A percentile compares a stretch with the other conserved stretches of the same genome.
phyloP scores from a whole-genome alignment of 2,329 filamentous ascomycete species.

The Chalara sp. region DNA sequence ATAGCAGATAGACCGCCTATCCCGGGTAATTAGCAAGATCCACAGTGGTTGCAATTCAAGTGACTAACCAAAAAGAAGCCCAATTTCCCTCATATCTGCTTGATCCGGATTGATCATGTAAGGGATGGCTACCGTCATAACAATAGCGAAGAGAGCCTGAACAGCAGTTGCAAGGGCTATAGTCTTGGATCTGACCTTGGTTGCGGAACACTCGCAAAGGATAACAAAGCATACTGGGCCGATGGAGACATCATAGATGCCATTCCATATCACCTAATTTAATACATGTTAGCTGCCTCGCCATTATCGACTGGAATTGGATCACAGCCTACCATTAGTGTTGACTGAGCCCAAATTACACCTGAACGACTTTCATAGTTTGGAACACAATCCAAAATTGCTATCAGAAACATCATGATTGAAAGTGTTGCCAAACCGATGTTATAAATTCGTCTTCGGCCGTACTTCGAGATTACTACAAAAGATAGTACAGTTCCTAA shows the following conservation, averaged over 20 bases:
- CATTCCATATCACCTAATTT: constrained; percentile 14
- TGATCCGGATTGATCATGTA: constrained; percentile 39
- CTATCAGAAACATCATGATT: constrained; percentile 42
- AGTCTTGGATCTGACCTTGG: constrained; percentile 27
- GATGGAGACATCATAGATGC: constrained; percentile 28
- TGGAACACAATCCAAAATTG: constrained; percentile 22
- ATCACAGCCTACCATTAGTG: constrained; percentile 15
- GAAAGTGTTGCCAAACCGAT: constrained; percentile 50
- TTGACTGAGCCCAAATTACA: constrained; percentile 29
- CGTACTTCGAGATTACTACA: constrained; percentile 42
- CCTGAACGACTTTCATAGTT: constrained; percentile 12
- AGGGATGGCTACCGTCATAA: constrained; percentile 25
- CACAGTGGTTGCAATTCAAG: too few species aligned
- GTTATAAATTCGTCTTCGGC: constrained; percentile 56
- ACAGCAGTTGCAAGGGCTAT: constrained; percentile 24
- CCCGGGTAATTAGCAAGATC: too few species aligned
- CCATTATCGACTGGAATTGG: too few species aligned
- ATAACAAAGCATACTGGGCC: constrained; percentile 1
- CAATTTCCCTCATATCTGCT: constrained; percentile 40
- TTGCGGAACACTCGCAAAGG: constrained; percentile 20
- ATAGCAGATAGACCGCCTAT: too few species aligned
- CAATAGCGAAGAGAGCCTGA: constrained; percentile 28
- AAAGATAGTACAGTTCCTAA: constrained; percentile 41
- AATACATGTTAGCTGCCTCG: too few species aligned
- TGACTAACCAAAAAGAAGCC: constrained; percentile 33